Percentiles rank a stretch among this genome's conserved stretches.
phyloP scores from a whole-genome alignment of 495 filamentous ascomycete species.

The Penicillium silybi region DNA sequence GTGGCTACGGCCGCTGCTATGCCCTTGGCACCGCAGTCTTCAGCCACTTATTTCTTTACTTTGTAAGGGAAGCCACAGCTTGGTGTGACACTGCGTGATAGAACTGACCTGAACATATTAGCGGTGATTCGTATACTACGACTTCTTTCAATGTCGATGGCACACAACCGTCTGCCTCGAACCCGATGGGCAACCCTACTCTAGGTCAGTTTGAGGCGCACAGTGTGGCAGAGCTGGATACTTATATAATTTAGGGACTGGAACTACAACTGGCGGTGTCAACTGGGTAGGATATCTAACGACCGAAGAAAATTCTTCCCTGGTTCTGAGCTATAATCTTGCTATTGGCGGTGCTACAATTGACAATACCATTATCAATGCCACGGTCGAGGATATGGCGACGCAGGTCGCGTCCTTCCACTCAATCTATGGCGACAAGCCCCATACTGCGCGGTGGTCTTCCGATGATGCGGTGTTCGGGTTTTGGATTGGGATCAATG shows the following conservation, averaged over 20 bases:
- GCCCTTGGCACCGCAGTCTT: slow-evolving; percentile 9
- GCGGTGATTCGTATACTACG: slow-evolving; percentile 58
- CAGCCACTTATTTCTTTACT: slow-evolving; percentile 32
- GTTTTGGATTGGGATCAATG: slow-evolving; percentile 78
- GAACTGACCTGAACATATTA: neutral
- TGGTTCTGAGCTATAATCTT: slow-evolving; percentile 53
- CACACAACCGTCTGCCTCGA: slow-evolving; percentile 54
- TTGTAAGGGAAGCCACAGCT: slow-evolving; percentile 22
- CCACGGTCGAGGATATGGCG: slow-evolving; percentile 23
- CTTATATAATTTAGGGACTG: slow-evolving; percentile 30
- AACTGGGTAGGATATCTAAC: slow-evolving; percentile 57
- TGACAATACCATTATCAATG: slow-evolving; percentile 42
- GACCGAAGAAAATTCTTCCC: slow-evolving; percentile 48
- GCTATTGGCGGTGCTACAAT: slow-evolving; percentile 56
- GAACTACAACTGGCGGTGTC: slow-evolving; percentile 46
- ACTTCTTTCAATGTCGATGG: slow-evolving; percentile 62
- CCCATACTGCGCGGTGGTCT: slow-evolving; percentile 54
- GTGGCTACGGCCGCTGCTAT: slow-evolving; percentile 18
- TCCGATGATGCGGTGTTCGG: slow-evolving; percentile 59
- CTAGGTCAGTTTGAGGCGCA: slow-evolving; percentile 19
- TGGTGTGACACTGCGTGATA: neutral
- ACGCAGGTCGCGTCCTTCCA: slow-evolving; percentile 31
- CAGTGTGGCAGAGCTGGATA: neutral
- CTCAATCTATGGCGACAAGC: slow-evolving; percentile 22
- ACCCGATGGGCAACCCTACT: slow-evolving; percentile 73